These are phyloP conservation scores for Fusarium drepaniforme DNA, from an alignment of 2,329 filamentous ascomycete genomes.

Conservation along the genomic window DNA sequence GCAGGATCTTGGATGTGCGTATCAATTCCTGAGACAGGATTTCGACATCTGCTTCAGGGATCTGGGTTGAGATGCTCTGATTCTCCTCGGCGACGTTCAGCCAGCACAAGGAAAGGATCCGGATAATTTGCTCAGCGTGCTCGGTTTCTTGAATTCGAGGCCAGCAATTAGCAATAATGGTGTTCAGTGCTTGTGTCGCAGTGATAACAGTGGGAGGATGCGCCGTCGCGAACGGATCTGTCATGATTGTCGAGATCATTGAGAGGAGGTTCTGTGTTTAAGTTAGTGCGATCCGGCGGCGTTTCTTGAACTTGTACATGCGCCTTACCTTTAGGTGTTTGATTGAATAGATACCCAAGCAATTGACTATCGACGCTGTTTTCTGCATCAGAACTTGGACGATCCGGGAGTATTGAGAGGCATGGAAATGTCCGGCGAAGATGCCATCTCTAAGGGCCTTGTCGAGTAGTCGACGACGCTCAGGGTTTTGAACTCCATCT, in stretches of 20 bases:
- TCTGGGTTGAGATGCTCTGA: slow-evolving; percentile 30
- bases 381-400: slow-evolving; percentile 67
- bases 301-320: slow-evolving; percentile 16
- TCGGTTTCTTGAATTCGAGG: slow-evolving; percentile 68
- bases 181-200: slow-evolving; percentile 65
- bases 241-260: slow-evolving; percentile 73
- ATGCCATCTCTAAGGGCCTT: slow-evolving; percentile 68
- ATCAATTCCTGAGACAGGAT: slow-evolving; percentile 30
- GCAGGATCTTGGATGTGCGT: slow-evolving; percentile 36
- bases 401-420: slow-evolving; percentile 68
- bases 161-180: slow-evolving; percentile 74
- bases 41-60: neutral
- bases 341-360: slow-evolving; percentile 71
- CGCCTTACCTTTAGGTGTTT: slow-evolving; percentile 73
- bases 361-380: slow-evolving; percentile 61
- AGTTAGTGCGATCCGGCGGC: neutral
- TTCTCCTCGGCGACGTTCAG: slow-evolving; percentile 64
- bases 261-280: slow-evolving; percentile 71
- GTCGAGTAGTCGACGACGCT: slow-evolving; percentile 60
- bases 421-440: slow-evolving; percentile 67
- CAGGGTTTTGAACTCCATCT: slow-evolving; percentile 37
- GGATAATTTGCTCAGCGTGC: slow-evolving; percentile 74
- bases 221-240: slow-evolving; percentile 74
- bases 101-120: slow-evolving; percentile 73
- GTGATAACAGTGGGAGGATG: slow-evolving; percentile 66